Conservation (phyloP, 2,329 filamentous ascomycete genomes). For the Lanzia echinophila region DNA sequence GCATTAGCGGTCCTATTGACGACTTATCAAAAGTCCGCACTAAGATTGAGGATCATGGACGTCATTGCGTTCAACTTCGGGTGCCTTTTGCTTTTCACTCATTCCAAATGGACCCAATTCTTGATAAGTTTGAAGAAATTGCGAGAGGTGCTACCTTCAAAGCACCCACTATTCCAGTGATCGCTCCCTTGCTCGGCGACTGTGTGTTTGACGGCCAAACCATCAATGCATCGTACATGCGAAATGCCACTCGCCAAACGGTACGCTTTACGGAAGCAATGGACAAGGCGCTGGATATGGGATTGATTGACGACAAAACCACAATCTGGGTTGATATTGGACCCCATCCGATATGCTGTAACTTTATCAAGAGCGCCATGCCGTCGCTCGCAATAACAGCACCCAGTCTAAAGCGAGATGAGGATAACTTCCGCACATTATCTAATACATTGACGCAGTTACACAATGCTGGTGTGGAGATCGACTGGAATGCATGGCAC, state of each 20-base stretch:
- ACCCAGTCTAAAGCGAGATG: slow-evolving; percentile 54
- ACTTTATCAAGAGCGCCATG: slow-evolving; percentile 54
- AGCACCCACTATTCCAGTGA: slow-evolving; percentile 49
- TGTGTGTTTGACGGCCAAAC: slow-evolving; percentile 49
- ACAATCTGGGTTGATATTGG: slow-evolving; percentile 59
- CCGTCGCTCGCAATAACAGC: slow-evolving; percentile 41
- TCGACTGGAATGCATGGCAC: slow-evolving; percentile 66
- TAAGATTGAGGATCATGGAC: slow-evolving; percentile 38
- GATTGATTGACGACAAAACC: slow-evolving; percentile 57
- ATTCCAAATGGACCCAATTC: slow-evolving; percentile 54
- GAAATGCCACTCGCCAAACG: slow-evolving; percentile 55
- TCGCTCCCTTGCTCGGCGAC: slow-evolving; percentile 58
- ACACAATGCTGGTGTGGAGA: slow-evolving; percentile 50
- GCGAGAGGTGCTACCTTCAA: slow-evolving; percentile 47
- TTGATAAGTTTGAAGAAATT: slow-evolving; percentile 49
- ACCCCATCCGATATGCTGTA: slow-evolving; percentile 59
- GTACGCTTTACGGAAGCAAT: slow-evolving; percentile 56
- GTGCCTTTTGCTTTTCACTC: slow-evolving; percentile 62
- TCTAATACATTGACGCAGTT: slow-evolving; percentile 50
- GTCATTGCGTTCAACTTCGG: slow-evolving; percentile 50
- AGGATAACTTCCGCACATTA: slow-evolving; percentile 58
- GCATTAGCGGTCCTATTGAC: slow-evolving; percentile 36
- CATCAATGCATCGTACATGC: slow-evolving; percentile 55
- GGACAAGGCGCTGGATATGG: slow-evolving; percentile 48
- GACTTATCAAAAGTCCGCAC: slow-evolving; percentile 32